A percentile compares a stretch with the other conserved stretches of the same genome.
Conservation (phyloP, 2,329 filamentous ascomycete genomes). For the Hymenoscyphus occultus region DNA sequence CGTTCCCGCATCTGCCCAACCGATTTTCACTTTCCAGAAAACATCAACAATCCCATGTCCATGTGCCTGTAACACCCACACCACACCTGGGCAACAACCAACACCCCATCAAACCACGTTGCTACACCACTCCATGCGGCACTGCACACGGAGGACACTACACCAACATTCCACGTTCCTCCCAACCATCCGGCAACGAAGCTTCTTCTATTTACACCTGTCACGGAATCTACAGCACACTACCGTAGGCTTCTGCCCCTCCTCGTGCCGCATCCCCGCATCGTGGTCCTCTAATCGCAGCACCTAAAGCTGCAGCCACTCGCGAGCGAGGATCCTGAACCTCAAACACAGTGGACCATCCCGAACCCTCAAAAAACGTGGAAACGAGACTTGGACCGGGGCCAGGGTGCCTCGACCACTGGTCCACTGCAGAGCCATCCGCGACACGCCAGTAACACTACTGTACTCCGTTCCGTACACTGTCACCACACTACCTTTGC, state of each 20-base stretch:
- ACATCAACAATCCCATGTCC: background rate
- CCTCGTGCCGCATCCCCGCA: background rate
- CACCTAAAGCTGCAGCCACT: background rate
- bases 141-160: too few relatives aligned
- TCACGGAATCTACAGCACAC: background rate
- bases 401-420: background rate
- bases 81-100: background rate
- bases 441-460: too few relatives aligned
- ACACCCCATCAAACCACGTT: background rate
- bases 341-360: background rate
- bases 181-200: background rate
- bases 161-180: too few relatives aligned
- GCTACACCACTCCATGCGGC: too few relatives aligned
- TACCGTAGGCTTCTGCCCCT: background rate
- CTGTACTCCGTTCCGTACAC: too few relatives aligned
- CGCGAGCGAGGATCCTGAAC: background rate
- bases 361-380: slow-evolving; percentile 5
- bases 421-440: background rate
- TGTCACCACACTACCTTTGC: too few relatives aligned
- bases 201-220: background rate
- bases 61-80: background rate
- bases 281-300: background rate
- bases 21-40: background rate
- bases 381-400: slow-evolving; percentile 3
- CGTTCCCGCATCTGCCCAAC: background rate